A percentile compares a stretch with the other conserved stretches of the same genome.
These are phyloP conservation scores for Neurospora africana DNA, from an alignment of 495 filamentous ascomycete genomes.

Conservation along the genomic window DNA sequence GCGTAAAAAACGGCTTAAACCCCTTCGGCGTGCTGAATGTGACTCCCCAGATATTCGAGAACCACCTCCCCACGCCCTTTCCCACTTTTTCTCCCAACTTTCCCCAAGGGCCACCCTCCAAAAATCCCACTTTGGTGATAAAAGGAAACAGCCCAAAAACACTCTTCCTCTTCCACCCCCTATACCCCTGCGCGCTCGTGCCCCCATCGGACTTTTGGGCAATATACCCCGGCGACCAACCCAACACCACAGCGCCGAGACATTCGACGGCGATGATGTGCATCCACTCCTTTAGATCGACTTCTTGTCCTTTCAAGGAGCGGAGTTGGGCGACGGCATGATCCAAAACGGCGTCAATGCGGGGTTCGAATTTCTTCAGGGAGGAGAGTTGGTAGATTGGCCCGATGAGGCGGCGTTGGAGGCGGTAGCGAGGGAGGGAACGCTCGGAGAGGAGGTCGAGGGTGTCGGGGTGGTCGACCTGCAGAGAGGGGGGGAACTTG, in stretches of 20 bases:
- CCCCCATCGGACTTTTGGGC: conserved; percentile 22
- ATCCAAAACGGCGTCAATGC: conserved; percentile 23
- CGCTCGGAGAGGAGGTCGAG: conserved; percentile 30
- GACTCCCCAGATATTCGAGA: conserved; percentile 18
- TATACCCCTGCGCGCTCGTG: conserved; percentile 24
- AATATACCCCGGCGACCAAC: conserved; percentile 30
- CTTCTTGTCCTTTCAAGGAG: conserved; percentile 15
- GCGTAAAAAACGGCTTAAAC: conserved; percentile 29
- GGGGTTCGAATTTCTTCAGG: conserved; percentile 26
- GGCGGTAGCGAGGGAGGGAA: conserved; percentile 25
- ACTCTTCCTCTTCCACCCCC: conserved; percentile 26
- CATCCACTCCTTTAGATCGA: conserved; percentile 33
- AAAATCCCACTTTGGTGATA: too few species aligned
- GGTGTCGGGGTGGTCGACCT: conserved; percentile 18
- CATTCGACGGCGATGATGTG: conserved; percentile 34
- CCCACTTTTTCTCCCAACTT: background rate
- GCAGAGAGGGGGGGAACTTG: background rate
- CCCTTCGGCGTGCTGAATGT: conserved; percentile 18
- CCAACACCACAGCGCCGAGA: conserved; percentile 27
- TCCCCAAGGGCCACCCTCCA: background rate
- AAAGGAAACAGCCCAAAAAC: conserved; percentile 27
- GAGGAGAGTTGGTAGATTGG: conserved; percentile 24
- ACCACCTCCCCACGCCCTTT: background rate
- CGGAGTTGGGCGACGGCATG: conserved; percentile 14
- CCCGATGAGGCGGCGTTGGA: conserved; percentile 31